phyloP scores from a whole-genome alignment of 116 monocot genomes.

The Zostera marina region DNA sequence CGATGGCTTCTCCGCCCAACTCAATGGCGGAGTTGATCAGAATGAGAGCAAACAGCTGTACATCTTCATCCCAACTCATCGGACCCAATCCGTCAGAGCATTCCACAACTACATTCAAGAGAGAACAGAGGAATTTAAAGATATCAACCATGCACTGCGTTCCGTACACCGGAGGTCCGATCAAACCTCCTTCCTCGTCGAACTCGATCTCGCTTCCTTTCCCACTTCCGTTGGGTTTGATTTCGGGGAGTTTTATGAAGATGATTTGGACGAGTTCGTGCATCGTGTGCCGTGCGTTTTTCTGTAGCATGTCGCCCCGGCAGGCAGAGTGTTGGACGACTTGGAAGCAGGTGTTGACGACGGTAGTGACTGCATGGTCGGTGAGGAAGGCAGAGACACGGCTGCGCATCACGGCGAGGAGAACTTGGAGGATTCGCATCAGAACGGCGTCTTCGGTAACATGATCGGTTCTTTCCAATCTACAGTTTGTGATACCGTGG shows the following conservation, averaged over 20 bases:
- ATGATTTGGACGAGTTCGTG: slow-evolving; percentile 63
- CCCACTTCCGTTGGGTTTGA: slow-evolving; percentile 8
- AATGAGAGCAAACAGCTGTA: slow-evolving; percentile 55
- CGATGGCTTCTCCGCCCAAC: slow-evolving; percentile 60
- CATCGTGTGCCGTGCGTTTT: slow-evolving; percentile 53
- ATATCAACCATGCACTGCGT: slow-evolving; percentile 63
- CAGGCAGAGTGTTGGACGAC: slow-evolving; percentile 58
- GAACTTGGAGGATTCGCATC: slow-evolving; percentile 63
- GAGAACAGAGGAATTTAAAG: slow-evolving; percentile 66
- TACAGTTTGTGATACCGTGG: slow-evolving; percentile 43
- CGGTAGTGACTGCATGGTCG: slow-evolving; percentile 69
- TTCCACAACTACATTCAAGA: slow-evolving; percentile 45
- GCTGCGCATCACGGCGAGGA: slow-evolving; percentile 24
- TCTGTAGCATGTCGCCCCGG: slow-evolving; percentile 58
- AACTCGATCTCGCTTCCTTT: neutral
- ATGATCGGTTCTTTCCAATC: slow-evolving; percentile 53
- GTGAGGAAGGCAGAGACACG: slow-evolving; percentile 36
- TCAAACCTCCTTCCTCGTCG: slow-evolving; percentile 8
- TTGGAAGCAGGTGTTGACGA: slow-evolving; percentile 83
- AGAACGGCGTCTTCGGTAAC: slow-evolving; percentile 59
- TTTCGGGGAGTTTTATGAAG: slow-evolving; percentile 42
- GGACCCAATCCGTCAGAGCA: slow-evolving; percentile 15
- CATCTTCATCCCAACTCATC: slow-evolving; percentile 44
- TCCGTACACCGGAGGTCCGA: slow-evolving; percentile 17
- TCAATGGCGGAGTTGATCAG: slow-evolving; percentile 74